phyloP scores from a whole-genome alignment of 2,329 filamentous ascomycete genomes.

The Ophiostoma sp. region DNA sequence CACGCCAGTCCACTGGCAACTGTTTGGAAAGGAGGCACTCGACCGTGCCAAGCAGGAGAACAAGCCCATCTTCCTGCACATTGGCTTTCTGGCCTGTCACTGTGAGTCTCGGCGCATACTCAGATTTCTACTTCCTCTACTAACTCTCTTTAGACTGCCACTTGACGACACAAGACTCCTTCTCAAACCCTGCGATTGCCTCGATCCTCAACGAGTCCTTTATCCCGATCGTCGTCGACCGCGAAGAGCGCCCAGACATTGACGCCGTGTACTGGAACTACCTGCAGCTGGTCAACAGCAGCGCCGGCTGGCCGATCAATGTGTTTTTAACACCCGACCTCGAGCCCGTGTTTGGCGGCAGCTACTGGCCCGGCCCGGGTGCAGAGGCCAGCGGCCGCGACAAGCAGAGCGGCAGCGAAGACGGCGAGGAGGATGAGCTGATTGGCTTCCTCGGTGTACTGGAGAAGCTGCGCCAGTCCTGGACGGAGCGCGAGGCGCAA shows the following conservation, averaged over 20 bases:
- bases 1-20: slow-evolving; percentile 89
- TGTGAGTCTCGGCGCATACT: slow-evolving; percentile 56
- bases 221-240: slow-evolving; percentile 88
- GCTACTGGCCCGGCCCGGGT: slow-evolving; percentile 87
- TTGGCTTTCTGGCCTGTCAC: slow-evolving; percentile 94
- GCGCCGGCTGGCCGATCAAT: slow-evolving; percentile 92
- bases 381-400: slow-evolving; percentile 47
- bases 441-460: slow-evolving; percentile 83
- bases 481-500: slow-evolving; percentile 80
- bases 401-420: slow-evolving; percentile 49
- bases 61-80: slow-evolving; percentile 87
- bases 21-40: slow-evolving; percentile 76
- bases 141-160: slow-evolving; percentile 63
- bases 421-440: slow-evolving; percentile 55
- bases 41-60: slow-evolving; percentile 77
- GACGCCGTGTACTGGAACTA: slow-evolving; percentile 99
- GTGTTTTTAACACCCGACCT: slow-evolving; percentile 94
- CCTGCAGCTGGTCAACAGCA: slow-evolving; percentile 86
- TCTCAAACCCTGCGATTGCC: slow-evolving; percentile 79
- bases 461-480: slow-evolving; percentile 71
- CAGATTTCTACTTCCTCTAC: not conserved
- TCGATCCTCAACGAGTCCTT: slow-evolving; percentile 81
- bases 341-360: slow-evolving; percentile 92
- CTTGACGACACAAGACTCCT: slow-evolving; percentile 91
- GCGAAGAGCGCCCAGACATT: slow-evolving; percentile 90